These are phyloP conservation scores for Pyrenophora tritici-repentis DNA, from an alignment of 2,329 filamentous ascomycete genomes.

Conservation along the genomic window DNA sequence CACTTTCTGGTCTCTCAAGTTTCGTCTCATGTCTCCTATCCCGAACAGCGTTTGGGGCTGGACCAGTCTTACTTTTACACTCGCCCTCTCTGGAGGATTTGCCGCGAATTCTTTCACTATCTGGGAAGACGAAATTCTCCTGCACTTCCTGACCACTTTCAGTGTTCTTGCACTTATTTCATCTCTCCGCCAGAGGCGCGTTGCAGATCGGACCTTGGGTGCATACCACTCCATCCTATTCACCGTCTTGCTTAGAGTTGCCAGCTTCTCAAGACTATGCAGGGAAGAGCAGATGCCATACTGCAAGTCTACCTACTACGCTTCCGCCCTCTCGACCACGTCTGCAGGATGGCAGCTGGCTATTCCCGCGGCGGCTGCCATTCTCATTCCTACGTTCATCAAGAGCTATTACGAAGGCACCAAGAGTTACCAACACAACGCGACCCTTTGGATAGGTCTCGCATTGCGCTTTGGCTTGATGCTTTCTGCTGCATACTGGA, in stretches of 20 bases:
- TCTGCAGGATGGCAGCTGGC: slow-evolving; percentile 87
- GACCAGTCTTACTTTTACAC: slow-evolving; percentile 77
- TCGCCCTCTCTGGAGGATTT: slow-evolving; percentile 90
- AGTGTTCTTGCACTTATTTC: slow-evolving; percentile 74
- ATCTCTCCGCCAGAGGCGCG: slow-evolving; percentile 72
- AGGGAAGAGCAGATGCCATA: slow-evolving; percentile 98
- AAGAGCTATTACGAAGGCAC: slow-evolving; percentile 82
- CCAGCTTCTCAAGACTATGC: slow-evolving; percentile 89
- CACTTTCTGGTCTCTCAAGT: slow-evolving; percentile 49
- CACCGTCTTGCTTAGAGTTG: slow-evolving; percentile 74
- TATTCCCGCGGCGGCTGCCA: slow-evolving; percentile 75
- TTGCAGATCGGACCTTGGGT: slow-evolving; percentile 73
- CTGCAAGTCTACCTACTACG: slow-evolving; percentile 94
- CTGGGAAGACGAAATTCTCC: slow-evolving; percentile 93
- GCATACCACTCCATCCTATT: slow-evolving; percentile 87
- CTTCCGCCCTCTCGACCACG: slow-evolving; percentile 87
- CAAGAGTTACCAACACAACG: slow-evolving; percentile 84
- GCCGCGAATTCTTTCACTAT: slow-evolving; percentile 98
- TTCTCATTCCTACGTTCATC: slow-evolving; percentile 74
- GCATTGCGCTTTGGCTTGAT: slow-evolving; percentile 77
- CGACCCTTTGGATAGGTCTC: slow-evolving; percentile 81
- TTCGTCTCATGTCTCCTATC: slow-evolving; percentile 58
- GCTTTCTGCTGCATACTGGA: slow-evolving; percentile 82
- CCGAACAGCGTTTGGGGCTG: slow-evolving; percentile 88
- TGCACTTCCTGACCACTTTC: slow-evolving; percentile 90